A percentile compares a stretch with the other conserved stretches of the same genome.
Conservation (phyloP, 345 rosid genomes). For the Linum usitatissimum region DNA sequence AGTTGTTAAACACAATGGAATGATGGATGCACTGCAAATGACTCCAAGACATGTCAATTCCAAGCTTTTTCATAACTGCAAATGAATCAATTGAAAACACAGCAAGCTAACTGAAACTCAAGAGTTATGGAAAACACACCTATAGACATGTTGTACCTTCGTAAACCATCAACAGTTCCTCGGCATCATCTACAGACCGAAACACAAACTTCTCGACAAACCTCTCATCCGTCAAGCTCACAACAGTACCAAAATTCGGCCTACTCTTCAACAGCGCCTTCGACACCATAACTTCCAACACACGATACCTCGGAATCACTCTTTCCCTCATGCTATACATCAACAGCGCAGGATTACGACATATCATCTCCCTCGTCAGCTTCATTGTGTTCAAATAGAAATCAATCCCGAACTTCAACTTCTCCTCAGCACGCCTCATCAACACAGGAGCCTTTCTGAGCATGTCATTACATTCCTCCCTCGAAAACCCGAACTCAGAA, state of each 20-base stretch:
- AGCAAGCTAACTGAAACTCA: too few species aligned
- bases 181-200: constrained; percentile 21
- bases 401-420: constrained; percentile 23
- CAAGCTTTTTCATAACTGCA: too few species aligned
- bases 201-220: constrained; percentile 24
- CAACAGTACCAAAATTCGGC: not conserved
- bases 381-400: constrained; percentile 20
- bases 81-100: too few species aligned
- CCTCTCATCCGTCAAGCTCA: constrained; percentile 9
- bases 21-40: too few species aligned
- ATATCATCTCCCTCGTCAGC: constrained; percentile 17
- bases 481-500: constrained; percentile 25
- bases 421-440: constrained; percentile 18
- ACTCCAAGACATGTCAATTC: too few species aligned
- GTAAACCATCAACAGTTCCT: constrained; percentile 26
- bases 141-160: constrained; percentile 8
- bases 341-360: constrained; percentile 16
- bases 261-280: constrained; percentile 23
- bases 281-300: constrained; percentile 25
- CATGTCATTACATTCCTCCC: constrained; percentile 18
- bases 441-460: constrained; percentile 23
- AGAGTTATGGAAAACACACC: too few species aligned
- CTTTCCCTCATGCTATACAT: constrained; percentile 25
- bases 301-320: constrained; percentile 26
- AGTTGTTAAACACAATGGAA: too few species aligned